Evolutionary conservation across 352 stramenopile species (phyloP), one percentile per base, ranked within the genome.

Genomic region (Discostella stelligera): DNA sequence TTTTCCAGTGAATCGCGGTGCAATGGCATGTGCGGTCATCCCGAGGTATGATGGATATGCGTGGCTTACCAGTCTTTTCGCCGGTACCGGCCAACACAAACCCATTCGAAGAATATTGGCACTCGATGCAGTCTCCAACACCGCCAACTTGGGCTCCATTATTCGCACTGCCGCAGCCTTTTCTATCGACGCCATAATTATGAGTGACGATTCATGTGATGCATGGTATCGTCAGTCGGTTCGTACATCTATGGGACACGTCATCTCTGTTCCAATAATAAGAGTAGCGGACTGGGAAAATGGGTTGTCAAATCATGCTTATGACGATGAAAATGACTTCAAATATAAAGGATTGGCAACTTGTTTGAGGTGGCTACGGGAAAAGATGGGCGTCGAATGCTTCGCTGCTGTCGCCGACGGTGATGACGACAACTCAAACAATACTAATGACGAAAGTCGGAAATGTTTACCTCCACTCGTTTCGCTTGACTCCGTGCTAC

Each of bases 121-220:
- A 39, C 67, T 92, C 14, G 86, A 92, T 77, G 78, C 74, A 6
- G 79, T 90, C 37, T 90, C 76, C 49, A 84, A 92, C 68, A 79
- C 80, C 30, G 76, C 86, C 16, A 92, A 92, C 60, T 64, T 92
- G 61, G 84, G 84, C 11, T 87, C 84, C 27, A 88, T 90, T 30
- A 74, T 90, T 64, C 80, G 86, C 27, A 85, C 69, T 37, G 71
- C 79, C 30, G 81, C 84, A n/a, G 86, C 84, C 9, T 89, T 92
- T 76, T 77, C 70, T 20, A 79, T 92, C 49, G 65, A 86, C 77
- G 84, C 76, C 10, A 66, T 92, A 11, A 58, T 92, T 56, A 65
- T 90, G 14, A 90, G 83, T 62, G 74, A 89, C 27, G 80, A 89
- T 67, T 89, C 59, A 9, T 92, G 84, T 65, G 84, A 92, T 75